phyloP scores from a whole-genome alignment of 768 basidiomycete genomes.

The Favolaschia claudopus region DNA sequence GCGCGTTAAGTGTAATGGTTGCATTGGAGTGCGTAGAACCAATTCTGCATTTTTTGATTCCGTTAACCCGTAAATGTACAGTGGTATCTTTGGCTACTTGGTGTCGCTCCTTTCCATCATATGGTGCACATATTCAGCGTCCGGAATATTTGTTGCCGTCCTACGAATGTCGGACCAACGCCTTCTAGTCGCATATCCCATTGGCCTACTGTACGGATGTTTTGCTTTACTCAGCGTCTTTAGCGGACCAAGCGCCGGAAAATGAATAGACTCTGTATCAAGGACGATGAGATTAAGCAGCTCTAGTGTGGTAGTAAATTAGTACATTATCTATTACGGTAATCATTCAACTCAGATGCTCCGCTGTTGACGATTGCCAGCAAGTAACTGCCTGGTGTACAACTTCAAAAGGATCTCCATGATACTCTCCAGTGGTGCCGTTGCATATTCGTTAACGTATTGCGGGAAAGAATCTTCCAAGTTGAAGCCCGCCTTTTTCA shows the following conservation, averaged over 20 bases:
- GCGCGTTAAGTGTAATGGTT: slow-evolving; percentile 85
- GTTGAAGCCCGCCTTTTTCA: slow-evolving; percentile 85
- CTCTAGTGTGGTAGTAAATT: slow-evolving; percentile 26
- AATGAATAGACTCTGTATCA: slow-evolving; percentile 29
- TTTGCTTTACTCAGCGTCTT: slow-evolving; percentile 94
- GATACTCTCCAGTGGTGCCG: slow-evolving; percentile 83
- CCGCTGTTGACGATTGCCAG: slow-evolving; percentile 34
- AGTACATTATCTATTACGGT: slow-evolving; percentile 28
- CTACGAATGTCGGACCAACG: slow-evolving; percentile 96
- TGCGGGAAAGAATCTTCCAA: slow-evolving; percentile 86
- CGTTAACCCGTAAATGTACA: slow-evolving; percentile 39
- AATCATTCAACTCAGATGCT: slow-evolving; percentile 3
- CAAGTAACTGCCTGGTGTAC: slow-evolving; percentile 76
- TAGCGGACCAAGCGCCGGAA: slow-evolving; percentile 49
- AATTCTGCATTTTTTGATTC: slow-evolving; percentile 3
- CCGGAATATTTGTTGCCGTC: slow-evolving; percentile 94
- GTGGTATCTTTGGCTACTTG: slow-evolving; percentile 86
- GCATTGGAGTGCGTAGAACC: slow-evolving; percentile 79
- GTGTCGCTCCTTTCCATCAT: slow-evolving; percentile 83
- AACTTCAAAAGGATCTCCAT: slow-evolving; percentile 80
- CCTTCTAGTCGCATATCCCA: slow-evolving; percentile 94
- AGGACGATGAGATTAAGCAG: background rate
- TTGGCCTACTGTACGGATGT: slow-evolving; percentile 92
- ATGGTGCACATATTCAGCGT: slow-evolving; percentile 98
- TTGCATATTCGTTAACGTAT: slow-evolving; percentile 87